phyloP scores from a whole-genome alignment of 139 green algal genomes.

The Limnomonas spitsbergensis region DNA sequence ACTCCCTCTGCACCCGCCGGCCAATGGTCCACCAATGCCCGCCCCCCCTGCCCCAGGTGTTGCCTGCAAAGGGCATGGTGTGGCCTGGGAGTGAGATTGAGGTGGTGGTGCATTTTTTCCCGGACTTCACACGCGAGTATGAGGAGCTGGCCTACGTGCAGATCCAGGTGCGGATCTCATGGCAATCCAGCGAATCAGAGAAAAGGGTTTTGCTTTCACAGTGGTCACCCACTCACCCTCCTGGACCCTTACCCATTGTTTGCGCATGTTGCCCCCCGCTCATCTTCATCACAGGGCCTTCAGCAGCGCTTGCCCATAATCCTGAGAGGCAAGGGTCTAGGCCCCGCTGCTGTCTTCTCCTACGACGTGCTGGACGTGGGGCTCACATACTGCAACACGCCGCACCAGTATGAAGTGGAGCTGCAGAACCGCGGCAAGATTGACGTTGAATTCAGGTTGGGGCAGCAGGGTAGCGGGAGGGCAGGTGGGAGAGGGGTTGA shows the following conservation, averaged over 20 bases:
- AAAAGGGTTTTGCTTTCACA: too few relatives aligned
- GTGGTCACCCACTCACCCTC: too few relatives aligned
- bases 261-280: too few relatives aligned
- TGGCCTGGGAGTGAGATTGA: slow-evolving; percentile 58
- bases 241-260: too few relatives aligned
- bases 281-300: not conserved
- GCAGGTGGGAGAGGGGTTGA: not conserved
- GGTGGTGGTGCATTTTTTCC: slow-evolving; percentile 68
- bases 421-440: slow-evolving; percentile 72
- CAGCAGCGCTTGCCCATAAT: slow-evolving; percentile 48
- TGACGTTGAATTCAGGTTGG: slow-evolving; percentile 43
- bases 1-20: too few relatives aligned
- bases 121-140: slow-evolving; percentile 53
- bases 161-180: slow-evolving; percentile 20
- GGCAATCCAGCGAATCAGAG: too few relatives aligned
- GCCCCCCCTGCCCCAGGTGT: too few relatives aligned
- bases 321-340: slow-evolving; percentile 53
- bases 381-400: slow-evolving; percentile 69
- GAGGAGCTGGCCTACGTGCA: slow-evolving; percentile 56
- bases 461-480: not conserved
- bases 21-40: too few relatives aligned
- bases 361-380: slow-evolving; percentile 81
- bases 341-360: slow-evolving; percentile 63
- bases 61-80: slow-evolving; percentile 56
- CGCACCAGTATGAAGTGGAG: slow-evolving; percentile 70